Base-by-base conservation (phyloP, 2,329 filamentous ascomycete genomes). In the Tolypocladium pustulatum region DNA sequence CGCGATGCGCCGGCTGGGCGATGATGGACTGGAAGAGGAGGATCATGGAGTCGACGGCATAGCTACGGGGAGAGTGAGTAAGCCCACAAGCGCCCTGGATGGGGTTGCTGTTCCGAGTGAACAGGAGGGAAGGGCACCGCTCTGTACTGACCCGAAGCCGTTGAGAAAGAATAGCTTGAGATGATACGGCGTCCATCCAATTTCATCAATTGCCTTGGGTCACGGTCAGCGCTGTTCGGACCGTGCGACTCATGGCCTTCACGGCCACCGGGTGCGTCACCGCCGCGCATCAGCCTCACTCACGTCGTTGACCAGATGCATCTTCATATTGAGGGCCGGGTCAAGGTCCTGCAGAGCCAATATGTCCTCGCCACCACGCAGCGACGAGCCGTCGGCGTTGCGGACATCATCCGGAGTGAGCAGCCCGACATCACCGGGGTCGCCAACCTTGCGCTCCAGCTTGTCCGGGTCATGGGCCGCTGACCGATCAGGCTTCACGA, bases 301-400 rank as follows among this genome's bases (percentile, higher is more conserved):
- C 65, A 83, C 83, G 69, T 89, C 81, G 67, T 89, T 89, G 60
- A 89, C 80, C 34, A 89, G 74, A 64, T 85, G 79, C 84, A 88
- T 89, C 69, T 89, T 88, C 46, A 79, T 79, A 64, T 82, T 82
- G 52, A 88, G 72, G 1, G 80, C 83, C 5, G 83, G 81, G 66
- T 88, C 85, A 34, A 82, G 71, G 65, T 82, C 77, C 68, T 87
- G 81, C 57, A 77, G 71, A 5, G 75, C 76, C 17, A 88, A 75
- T 30, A 88, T 71, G 64, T 88, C 84, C 58, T 74, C 68, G 53
- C 64, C 68, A 25, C 64, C 61, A 34, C 54, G 59, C 36, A 66
- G 37, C 30, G 67, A 69, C 20, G 63, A 61, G 43, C 57, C 63
- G 37, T 65, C 64, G 52, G 61, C 57, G 32, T 60, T 59, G 32